Evolutionary conservation across 805 yeast species (phyloP).

Genomic region (Saccharomyces jurei): DNA sequence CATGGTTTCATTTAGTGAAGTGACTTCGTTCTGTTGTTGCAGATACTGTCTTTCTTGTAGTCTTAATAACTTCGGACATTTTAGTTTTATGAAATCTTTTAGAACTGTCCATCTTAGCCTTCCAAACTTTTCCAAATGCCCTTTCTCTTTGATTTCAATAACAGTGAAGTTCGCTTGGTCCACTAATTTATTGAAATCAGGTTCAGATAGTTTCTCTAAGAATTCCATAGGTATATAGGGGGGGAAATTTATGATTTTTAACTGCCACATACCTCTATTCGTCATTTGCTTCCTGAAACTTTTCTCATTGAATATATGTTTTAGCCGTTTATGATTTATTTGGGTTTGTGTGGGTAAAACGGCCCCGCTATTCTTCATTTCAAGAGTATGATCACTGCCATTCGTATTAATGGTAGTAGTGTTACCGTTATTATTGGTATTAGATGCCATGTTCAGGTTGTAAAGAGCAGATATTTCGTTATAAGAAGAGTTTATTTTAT

Average conservation of each 20-base stretch:
- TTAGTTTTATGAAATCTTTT: constrained; percentile 32
- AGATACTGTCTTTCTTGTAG: constrained; percentile 6
- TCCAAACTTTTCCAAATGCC: constrained; percentile 21
- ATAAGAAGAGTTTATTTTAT: neutral
- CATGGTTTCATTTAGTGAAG: neutral
- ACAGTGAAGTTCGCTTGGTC: neutral
- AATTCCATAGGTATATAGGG: constrained; percentile 26
- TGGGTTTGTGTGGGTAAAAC: constrained; percentile 3
- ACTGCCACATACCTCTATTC: constrained; percentile 28
- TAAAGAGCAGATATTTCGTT: neutral
- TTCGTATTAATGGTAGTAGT: neutral
- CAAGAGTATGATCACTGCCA: neutral
- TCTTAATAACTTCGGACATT: constrained; percentile 23
- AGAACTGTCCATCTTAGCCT: constrained; percentile 33
- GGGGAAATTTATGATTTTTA: constrained; percentile 27
- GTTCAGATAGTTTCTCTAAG: constrained; percentile 2
- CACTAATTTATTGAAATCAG: neutral
- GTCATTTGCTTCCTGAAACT: constrained; percentile 31
- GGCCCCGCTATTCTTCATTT: neutral
- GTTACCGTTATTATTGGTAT: neutral
- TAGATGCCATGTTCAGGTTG: neutral
- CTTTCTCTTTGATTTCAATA: constrained; percentile 10
- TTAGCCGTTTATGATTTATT: constrained; percentile 20
- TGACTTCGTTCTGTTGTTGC: neutral
- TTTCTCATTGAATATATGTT: constrained; percentile 27